These are phyloP conservation scores for Debaryomyces sp. DNA, from an alignment of 1,139 yeast genomes.

Conservation along the genomic window DNA sequence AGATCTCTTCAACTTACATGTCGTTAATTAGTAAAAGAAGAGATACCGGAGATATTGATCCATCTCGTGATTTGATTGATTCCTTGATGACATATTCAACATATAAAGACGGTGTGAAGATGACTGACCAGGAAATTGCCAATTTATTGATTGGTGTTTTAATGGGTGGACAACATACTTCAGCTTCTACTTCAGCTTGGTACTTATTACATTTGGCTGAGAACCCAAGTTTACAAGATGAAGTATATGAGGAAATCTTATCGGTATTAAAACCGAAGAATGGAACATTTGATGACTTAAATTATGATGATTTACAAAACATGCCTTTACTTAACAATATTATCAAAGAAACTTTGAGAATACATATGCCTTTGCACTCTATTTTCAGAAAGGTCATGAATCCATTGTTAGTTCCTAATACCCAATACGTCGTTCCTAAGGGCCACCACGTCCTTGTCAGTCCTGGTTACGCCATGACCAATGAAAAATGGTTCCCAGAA, in stretches of 20 bases:
- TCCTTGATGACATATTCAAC: constrained; percentile 79
- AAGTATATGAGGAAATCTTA: constrained; percentile 72
- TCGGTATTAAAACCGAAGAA: constrained; percentile 56
- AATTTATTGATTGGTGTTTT: constrained; percentile 90
- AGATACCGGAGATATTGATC: constrained; percentile 65
- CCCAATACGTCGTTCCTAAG: constrained; percentile 79
- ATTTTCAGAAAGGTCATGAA: constrained; percentile 88
- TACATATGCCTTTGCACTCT: constrained; percentile 96
- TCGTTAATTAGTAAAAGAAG: constrained; percentile 77
- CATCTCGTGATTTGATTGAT: constrained; percentile 87
- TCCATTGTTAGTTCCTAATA: constrained; percentile 77
- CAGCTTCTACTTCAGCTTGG: constrained; percentile 97
- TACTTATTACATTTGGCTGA: constrained; percentile 87
- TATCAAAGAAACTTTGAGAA: constrained; percentile 89
- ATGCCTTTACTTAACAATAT: constrained; percentile 81
- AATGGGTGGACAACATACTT: constrained; percentile 99
- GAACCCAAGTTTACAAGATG: constrained; percentile 80
- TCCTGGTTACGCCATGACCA: constrained; percentile 88
- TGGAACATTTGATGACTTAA: constrained; percentile 51
- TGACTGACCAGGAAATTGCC: constrained; percentile 96
- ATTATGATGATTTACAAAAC: constrained; percentile 81
- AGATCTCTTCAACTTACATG: constrained; percentile 79
- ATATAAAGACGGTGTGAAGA: constrained; percentile 88
- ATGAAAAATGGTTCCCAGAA: constrained; percentile 76
- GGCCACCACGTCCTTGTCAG: constrained; percentile 91